phyloP scores from a whole-genome alignment of 306 rosid species.

The Medicago arabica region DNA sequence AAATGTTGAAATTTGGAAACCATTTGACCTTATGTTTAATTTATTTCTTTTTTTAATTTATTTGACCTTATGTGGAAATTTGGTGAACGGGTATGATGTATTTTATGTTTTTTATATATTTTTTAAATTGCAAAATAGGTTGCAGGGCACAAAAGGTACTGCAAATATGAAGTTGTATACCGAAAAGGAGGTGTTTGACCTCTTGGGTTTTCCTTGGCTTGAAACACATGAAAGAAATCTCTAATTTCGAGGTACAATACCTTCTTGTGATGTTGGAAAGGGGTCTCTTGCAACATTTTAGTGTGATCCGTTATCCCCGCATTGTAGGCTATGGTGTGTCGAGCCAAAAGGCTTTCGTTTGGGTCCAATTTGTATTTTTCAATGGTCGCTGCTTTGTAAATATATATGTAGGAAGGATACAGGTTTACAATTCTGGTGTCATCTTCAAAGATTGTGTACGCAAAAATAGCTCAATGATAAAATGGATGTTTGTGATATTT shows the following conservation, averaged over 20 bases:
- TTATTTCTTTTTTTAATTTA: too few relatives aligned
- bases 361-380: too few relatives aligned
- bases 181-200: constrained; percentile 82
- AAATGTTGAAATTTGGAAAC: background rate
- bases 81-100: constrained; percentile 60
- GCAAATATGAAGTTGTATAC: constrained; percentile 76
- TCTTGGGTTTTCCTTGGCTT: constrained; percentile 87
- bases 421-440: background rate
- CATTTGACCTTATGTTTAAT: too few relatives aligned
- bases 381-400: background rate
- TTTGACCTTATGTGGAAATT: too few relatives aligned
- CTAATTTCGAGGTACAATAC: constrained; percentile 40
- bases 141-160: constrained; percentile 74
- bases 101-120: too few relatives aligned
- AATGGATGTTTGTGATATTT: too few relatives aligned
- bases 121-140: background rate
- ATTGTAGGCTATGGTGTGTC: too few relatives aligned
- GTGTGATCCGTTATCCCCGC: background rate
- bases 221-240: constrained; percentile 89
- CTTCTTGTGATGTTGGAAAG: constrained; percentile 7
- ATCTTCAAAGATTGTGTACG: constrained; percentile 7
- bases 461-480: background rate
- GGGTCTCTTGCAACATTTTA: constrained; percentile 28
- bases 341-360: too few relatives aligned
- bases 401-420: constrained; percentile 23